Evolutionary conservation across 2,329 filamentous ascomycete species (phyloP).

Genomic region (Phoma herbarum): DNA sequence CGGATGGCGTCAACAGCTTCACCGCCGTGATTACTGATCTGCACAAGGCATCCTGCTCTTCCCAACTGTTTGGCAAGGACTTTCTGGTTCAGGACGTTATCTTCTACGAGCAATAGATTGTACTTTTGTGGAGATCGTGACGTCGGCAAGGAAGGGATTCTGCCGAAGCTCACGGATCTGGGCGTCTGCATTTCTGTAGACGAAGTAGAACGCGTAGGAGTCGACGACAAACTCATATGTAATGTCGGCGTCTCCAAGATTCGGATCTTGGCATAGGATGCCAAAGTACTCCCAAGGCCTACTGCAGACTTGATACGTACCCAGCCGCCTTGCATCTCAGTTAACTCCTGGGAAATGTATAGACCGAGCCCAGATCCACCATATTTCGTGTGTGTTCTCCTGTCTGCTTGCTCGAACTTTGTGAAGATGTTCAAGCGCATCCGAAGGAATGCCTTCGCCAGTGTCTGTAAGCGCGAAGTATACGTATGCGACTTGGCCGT

Average conservation of each 20-base stretch:
- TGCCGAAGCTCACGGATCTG: background rate
- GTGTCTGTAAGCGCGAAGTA: constrained; percentile 11
- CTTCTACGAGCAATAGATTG: constrained; percentile 40
- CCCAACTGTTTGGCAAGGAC: constrained; percentile 35
- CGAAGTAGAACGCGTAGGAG: background rate
- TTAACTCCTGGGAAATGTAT: constrained; percentile 37
- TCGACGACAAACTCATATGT: background rate
- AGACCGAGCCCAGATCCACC: constrained; percentile 33
- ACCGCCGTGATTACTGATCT: constrained; percentile 39
- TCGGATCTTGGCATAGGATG: constrained; percentile 35
- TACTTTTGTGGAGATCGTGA: background rate
- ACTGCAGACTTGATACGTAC: constrained; percentile 32
- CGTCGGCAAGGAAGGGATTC: background rate
- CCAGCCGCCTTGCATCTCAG: constrained; percentile 38
- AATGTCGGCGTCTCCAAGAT: background rate
- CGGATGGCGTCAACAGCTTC: constrained; percentile 36
- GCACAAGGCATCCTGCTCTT: constrained; percentile 31
- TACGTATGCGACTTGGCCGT: constrained; percentile 4
- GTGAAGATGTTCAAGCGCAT: constrained; percentile 15
- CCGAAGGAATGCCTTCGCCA: constrained; percentile 3
- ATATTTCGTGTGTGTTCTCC: constrained; percentile 33
- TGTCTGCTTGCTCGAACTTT: constrained; percentile 21
- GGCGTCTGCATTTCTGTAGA: background rate
- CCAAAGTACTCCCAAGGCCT: constrained; percentile 34
- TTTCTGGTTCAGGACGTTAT: constrained; percentile 45